These are phyloP conservation scores for Suillus subluteus DNA, from an alignment of 768 basidiomycete species.

Conservation along the genomic window DNA sequence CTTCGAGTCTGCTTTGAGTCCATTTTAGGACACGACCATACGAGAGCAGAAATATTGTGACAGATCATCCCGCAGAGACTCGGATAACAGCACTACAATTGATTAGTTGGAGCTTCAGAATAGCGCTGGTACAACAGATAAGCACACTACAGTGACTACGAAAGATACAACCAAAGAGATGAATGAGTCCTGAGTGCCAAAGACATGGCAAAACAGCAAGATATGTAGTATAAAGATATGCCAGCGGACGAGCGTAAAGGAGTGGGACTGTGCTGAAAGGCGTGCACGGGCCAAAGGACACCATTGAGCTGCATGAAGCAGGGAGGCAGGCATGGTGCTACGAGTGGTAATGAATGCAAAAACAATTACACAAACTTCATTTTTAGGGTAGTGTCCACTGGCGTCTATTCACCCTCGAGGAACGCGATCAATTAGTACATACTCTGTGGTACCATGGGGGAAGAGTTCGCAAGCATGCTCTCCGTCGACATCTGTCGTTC, in stretches of 20 bases:
- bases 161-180: background rate
- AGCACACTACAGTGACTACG: background rate
- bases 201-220: background rate
- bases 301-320: background rate
- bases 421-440: conserved; percentile 21
- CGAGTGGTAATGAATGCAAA: conserved; percentile 1
- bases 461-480: conserved; percentile 27
- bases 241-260: background rate
- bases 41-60: background rate
- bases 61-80: background rate
- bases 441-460: conserved; percentile 26
- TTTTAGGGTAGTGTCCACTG: conserved; percentile 16
- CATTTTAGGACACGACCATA: background rate
- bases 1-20: background rate
- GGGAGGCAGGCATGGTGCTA: background rate
- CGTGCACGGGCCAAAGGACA: conserved; percentile 8
- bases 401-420: conserved; percentile 4
- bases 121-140: background rate
- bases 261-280: background rate
- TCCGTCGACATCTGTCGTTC: conserved; percentile 32
- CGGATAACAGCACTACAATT: background rate
- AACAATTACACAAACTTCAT: conserved; percentile 16
- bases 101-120: background rate
- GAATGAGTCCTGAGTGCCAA: background rate
- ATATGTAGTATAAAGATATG: conserved; percentile 12